These are phyloP conservation scores for Solanum sparsipilum DNA, from an alignment of 257 asterid genomes.

Conservation along the genomic window DNA sequence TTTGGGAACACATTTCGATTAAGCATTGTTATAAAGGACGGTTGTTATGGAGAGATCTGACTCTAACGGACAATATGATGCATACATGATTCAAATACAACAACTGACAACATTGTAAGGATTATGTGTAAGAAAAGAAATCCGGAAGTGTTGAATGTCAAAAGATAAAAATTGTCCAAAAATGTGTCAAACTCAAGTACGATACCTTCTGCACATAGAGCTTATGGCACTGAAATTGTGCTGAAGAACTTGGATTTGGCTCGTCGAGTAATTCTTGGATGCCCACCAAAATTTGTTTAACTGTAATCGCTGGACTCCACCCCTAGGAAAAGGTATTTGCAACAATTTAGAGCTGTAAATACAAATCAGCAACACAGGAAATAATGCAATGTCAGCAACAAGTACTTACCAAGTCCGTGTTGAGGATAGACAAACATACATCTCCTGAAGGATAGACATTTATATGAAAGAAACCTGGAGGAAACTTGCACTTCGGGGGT, in stretches of 20 bases:
- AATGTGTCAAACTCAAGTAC: neutral
- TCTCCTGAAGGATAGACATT: slow-evolving; percentile 89
- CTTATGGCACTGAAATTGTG: neutral
- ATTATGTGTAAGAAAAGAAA: neutral
- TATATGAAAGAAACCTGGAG: slow-evolving; percentile 73
- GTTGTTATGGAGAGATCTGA: neutral
- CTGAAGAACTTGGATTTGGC: slow-evolving; percentile 30
- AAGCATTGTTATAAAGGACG: neutral
- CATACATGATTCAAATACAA: neutral
- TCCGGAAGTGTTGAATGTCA: neutral
- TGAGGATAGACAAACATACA: slow-evolving; percentile 82
- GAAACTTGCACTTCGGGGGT: slow-evolving; percentile 84
- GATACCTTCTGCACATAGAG: neutral
- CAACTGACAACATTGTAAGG: neutral
- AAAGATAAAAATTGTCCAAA: neutral
- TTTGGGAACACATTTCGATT: neutral
- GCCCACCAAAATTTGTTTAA: slow-evolving; percentile 29
- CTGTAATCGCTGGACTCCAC: slow-evolving; percentile 34
- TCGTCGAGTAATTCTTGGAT: slow-evolving; percentile 28
- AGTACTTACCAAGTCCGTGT: slow-evolving; percentile 57
- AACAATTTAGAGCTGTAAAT: neutral
- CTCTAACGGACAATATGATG: neutral
- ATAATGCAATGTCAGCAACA: neutral
- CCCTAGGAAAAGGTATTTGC: slow-evolving; percentile 11
- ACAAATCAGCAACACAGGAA: neutral